Evolutionary conservation across 2,329 filamentous ascomycete genomes (phyloP), one percentile per base, ranked within the genome.

Genomic region (Diaporthe helianthi): DNA sequence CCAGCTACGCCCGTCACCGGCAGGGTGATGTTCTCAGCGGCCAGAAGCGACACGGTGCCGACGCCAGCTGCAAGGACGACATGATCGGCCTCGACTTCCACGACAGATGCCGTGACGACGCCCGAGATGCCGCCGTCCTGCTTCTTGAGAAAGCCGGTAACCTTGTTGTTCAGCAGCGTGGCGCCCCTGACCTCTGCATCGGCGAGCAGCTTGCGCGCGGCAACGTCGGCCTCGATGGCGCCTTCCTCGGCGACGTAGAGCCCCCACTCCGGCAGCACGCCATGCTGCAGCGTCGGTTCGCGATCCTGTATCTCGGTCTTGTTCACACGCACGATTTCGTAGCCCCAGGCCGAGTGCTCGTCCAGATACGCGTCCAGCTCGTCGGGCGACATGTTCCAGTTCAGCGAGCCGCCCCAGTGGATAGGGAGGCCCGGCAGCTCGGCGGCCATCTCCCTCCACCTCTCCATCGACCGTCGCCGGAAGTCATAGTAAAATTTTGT

Each of bases 201-300:
- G 19, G 67, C 63, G 10, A 76, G 53, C 44, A 78, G 60, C 58
- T 73, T 68, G 26, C 31, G 58, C 10, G 77, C 76, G 0, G 74
- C 76, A 12, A 69, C 65, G 12, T 74, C 65, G n/a, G 78, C 73
- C 73, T 76, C 77, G 53, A 80, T 70, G n/a, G 74, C 61, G 67
- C 78, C 74, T 60, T 80, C 74, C 46, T 76, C 82, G 10, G 86
- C 85, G 0, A 78, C 94, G 15, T 91, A 95, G 76, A 71, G 51
- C 8, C 55, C 68, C 70, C 70, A 70, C 29, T 71, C 68, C 17
- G 68, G 70, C 17, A 70, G 19, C 10, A 12, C 41, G 53, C 55
- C 22, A 15, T 53, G 49, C 4, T 72, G 61, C 31, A 78, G 69
- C 15, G 44, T n/a, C 8, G 75, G 75, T 70, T 76, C 75, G 13